These are phyloP conservation scores for Vigna nakashimae DNA, from an alignment of 306 rosid species.

Conservation along the genomic window DNA sequence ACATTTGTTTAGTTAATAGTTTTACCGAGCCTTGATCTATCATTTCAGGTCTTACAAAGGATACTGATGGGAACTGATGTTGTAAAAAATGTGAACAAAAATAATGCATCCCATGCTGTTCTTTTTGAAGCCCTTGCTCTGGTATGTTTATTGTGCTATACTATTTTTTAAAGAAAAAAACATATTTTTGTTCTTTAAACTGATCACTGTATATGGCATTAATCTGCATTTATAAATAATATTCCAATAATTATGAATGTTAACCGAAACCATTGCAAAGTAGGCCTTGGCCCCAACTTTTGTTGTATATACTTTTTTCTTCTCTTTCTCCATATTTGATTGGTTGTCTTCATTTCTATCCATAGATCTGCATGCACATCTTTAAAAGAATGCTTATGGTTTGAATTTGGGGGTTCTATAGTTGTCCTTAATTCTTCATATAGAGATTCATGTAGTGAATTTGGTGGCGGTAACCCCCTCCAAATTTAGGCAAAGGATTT, in stretches of 20 bases:
- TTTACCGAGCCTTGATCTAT: constrained; percentile 44
- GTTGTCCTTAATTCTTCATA: constrained; percentile 16
- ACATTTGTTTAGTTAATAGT: background rate
- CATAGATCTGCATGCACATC: constrained; percentile 23
- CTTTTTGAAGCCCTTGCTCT: constrained; percentile 99
- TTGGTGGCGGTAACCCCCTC: constrained; percentile 14
- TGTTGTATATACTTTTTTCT: background rate
- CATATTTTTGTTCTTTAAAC: constrained; percentile 8
- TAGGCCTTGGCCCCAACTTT: constrained; percentile 15
- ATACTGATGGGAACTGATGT: constrained; percentile 99
- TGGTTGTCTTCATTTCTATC: constrained; percentile 26
- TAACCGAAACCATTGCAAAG: constrained; percentile 19
- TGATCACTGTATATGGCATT: constrained; percentile 14
- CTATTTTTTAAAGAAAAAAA: constrained; percentile 18
- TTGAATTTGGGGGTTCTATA: constrained; percentile 31
- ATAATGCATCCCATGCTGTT: constrained; percentile 99
- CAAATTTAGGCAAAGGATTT: background rate
- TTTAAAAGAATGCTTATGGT: constrained; percentile 31
- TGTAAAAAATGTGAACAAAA: constrained; percentile 98
- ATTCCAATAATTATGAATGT: constrained; percentile 20
- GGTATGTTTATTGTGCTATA: constrained; percentile 59
- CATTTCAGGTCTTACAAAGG: constrained; percentile 94
- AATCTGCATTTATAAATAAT: background rate
- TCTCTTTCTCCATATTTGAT: constrained; percentile 7
- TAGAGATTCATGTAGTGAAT: background rate